Base-by-base conservation (phyloP, 495 filamentous ascomycete genomes). In the Friedmanniomyces endolithicus region DNA sequence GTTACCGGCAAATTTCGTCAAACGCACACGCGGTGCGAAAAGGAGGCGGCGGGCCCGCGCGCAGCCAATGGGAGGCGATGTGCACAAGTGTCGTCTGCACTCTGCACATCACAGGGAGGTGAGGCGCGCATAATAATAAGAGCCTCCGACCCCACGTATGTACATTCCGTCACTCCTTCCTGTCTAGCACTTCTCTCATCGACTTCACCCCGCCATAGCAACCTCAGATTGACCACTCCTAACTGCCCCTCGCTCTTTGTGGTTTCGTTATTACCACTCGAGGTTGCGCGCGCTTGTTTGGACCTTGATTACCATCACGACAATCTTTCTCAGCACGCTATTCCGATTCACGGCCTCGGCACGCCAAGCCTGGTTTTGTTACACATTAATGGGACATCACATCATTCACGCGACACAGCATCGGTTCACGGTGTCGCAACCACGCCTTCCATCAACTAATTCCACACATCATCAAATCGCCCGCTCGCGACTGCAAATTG, bases 291-390 rank as follows among this genome's bases (percentile, higher is more conserved):
- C 11, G 12, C 12, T 47, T 47, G 6, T 47, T 47, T 47, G 4
- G 44, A 47, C 19, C 16, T 41, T 41, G 3, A 41, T 14, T 14
- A 41, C 12, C 17, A 41, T 14, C 39, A 41, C 12, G 2, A 3
- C 11, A 16, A 47, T 19, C 8, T 47, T 47, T 47, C 44, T 47
- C 44, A 47, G 44, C 44, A 47, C 44, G 44, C 44, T 47, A 47
- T n/a, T 6, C 6, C 19, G 6, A 3, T 47, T 22, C 44, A 27
- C 19, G 8, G 24, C 44, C 44, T 22, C 17, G 37, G 37, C 12
- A n/a, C 6, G 6, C 6, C 37, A 14, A 41, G 6, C 17, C 2
- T 25, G 11, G 7, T 11, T 20, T 25, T 23, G 11, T 6, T 23
- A 23, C 23, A 6, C 20, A 23, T 19, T 14, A 11, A 16, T 19